Evolutionary conservation across 441 rosid genomes (phyloP).

Genomic region (Lepidium campestre): DNA sequence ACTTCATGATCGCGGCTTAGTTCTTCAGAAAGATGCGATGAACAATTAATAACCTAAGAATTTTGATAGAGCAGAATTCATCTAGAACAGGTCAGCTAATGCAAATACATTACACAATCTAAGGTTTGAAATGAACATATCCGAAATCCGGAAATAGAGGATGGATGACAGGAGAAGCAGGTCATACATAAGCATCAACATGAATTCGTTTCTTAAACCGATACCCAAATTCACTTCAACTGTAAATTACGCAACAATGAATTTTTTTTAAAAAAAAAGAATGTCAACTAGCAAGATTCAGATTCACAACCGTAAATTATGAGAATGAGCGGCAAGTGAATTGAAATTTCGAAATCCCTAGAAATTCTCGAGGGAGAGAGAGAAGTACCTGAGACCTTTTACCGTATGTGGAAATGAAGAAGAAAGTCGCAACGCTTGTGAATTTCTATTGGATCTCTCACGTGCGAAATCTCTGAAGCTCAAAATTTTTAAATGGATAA

Average conservation of each 20-base stretch:
- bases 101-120: constrained; percentile 6
- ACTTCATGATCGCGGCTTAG: constrained; percentile 49
- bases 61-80: not conserved
- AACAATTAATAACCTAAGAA: not conserved
- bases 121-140: not conserved
- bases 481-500: not conserved
- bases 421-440: not conserved
- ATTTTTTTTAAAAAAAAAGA: not conserved
- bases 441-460: constrained; percentile 15
- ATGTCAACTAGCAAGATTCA: not conserved
- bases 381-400: not conserved
- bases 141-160: no score
- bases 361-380: not conserved
- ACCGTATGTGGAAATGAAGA: constrained; percentile 6
- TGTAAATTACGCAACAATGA: not conserved
- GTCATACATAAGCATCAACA: not conserved
- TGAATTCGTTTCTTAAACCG: not conserved
- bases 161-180: not conserved
- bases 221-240: not conserved
- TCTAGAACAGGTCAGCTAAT: not conserved
- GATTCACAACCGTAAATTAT: not conserved
- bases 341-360: not conserved
- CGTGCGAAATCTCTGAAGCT: constrained; percentile 16
- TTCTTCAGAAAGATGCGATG: not conserved
- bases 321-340: constrained; percentile 6